Base-by-base conservation (phyloP, 345 rosid genomes). In the Chamaenerion angustifolium region DNA sequence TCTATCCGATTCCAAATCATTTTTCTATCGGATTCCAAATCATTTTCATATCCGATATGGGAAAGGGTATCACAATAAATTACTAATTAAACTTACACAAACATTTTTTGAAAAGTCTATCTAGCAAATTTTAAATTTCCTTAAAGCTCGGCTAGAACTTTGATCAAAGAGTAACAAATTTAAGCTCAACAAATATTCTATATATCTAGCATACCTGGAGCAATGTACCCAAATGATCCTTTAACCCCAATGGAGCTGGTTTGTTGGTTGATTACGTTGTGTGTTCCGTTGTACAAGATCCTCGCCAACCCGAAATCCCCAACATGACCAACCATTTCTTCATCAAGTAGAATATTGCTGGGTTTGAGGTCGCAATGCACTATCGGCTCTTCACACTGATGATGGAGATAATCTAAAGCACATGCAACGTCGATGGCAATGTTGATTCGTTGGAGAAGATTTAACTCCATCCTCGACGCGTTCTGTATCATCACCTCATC, bases 201-300 rank as follows among this genome's bases (percentile, higher is more conserved):
- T n/a, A n/a, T n/a, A n/a, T n/a, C n/a, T n/a, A n/a, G 7, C 11
- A 19, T 56, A 75, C 76, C 79, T 52, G 85, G 81, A 41, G 81
- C 69, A 0, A 69, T 55, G 45, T 70, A 78, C n/a, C 77, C 77
- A 13, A 74, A 53, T 37, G 80, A 64, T 42, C 80, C 84, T 63
- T 55, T 69, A 3, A 70, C 57, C 12, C 76, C 62, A 0, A 56
- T 47, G 15, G 80, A 75, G 54, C 70, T 75, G 40, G 58, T 56
- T 37, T 63, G 52, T 45, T 31, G 43, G 9, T n/a, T 4, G 11
- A 64, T 56, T 11, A 47, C 42, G 15, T 49, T 42, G 12, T n/a
- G n/a, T n/a, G n/a, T n/a, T n/a, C n/a, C n/a, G n/a, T 27, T 63
- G 13, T 52, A 52, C 31, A 69, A 48, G 45, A 78, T 70, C 41